These are phyloP conservation scores for Echites panduratus DNA, from an alignment of 257 asterid species.

Conservation along the genomic window DNA sequence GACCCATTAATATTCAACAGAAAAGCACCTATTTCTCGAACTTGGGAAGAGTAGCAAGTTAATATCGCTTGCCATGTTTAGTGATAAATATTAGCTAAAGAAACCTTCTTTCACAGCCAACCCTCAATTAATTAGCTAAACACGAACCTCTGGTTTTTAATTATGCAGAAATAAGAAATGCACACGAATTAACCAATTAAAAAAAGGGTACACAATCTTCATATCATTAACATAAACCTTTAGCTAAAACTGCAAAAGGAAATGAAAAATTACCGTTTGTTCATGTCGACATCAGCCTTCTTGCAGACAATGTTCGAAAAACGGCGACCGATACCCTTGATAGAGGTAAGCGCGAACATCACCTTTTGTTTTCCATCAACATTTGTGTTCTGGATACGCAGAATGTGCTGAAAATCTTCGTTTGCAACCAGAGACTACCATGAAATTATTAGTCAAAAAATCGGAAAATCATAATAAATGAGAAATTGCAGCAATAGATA, in stretches of 20 bases:
- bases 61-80: neutral
- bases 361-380: slow-evolving; percentile 95
- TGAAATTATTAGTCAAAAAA: neutral
- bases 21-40: neutral
- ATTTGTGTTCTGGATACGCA: slow-evolving; percentile 89
- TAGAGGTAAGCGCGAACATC: slow-evolving; percentile 91
- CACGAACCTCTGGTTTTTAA: neutral
- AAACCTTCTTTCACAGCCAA: neutral
- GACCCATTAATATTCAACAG: neutral
- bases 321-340: slow-evolving; percentile 97
- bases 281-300: slow-evolving; percentile 92
- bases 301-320: slow-evolving; percentile 87
- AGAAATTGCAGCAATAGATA: neutral
- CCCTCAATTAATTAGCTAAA: neutral
- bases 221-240: too few species aligned
- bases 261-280: slow-evolving; percentile 48
- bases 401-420: slow-evolving; percentile 94
- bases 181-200: too few species aligned
- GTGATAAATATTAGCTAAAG: neutral
- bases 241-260: too few species aligned
- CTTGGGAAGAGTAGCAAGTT: too few species aligned
- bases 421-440: slow-evolving; percentile 68
- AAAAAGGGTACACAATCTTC: too few species aligned
- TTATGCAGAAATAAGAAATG: neutral
- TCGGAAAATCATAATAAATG: neutral